Evolutionary conservation across 2,329 filamentous ascomycete species (phyloP), one percentile per base, ranked within the genome.

Genomic region (Sphaerostilbella broomeana): DNA sequence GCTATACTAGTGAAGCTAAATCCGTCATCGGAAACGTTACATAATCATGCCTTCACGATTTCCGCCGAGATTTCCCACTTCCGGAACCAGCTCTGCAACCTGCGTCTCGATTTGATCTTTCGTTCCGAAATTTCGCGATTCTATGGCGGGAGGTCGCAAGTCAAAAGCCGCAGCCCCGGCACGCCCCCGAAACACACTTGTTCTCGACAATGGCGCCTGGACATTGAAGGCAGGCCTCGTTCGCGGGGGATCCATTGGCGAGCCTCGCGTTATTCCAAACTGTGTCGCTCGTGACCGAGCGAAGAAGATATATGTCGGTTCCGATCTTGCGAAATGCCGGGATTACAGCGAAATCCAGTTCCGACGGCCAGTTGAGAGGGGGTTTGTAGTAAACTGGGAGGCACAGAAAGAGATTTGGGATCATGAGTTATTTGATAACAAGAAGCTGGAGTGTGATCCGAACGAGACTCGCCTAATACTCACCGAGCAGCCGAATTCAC

Each of bases 371-470:
- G 85, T 97, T 1, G 92, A 98, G 62, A 94, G 89, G 62, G 92
- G 92, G 6, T 97, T 86, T 56, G 72, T 97, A 35, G 89, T 97
- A 45, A 95, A 90, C 57, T 98, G 92, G 92, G 92, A 98, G 62
- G 82, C 84, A 1, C 79, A 98, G 66, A 90, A 86, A 62, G 89
- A 92, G 55, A 86, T 98, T 36, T 98, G 92, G 92, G 88, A 95
- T 54, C 79, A 82, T 51, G 81, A 89, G 44, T 85, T 97, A 55
- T 81, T 94, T 51, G 79, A 84, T 49, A 68, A 74, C 42, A 77
- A 77, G 49, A 69, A 72, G 19, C 65, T 79, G 50, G 74, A 70
- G 52, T 87, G 84, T 59, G 81, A 94, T 50, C 86, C 90, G 0
- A 68, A 73, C 38, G 81, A 90, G 40, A 92, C 87, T n/a, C 82